A percentile compares a stretch with the other conserved stretches of the same genome.
These are phyloP conservation scores for Dentipellis fragilis DNA, from an alignment of 768 basidiomycete species.

Conservation along the genomic window DNA sequence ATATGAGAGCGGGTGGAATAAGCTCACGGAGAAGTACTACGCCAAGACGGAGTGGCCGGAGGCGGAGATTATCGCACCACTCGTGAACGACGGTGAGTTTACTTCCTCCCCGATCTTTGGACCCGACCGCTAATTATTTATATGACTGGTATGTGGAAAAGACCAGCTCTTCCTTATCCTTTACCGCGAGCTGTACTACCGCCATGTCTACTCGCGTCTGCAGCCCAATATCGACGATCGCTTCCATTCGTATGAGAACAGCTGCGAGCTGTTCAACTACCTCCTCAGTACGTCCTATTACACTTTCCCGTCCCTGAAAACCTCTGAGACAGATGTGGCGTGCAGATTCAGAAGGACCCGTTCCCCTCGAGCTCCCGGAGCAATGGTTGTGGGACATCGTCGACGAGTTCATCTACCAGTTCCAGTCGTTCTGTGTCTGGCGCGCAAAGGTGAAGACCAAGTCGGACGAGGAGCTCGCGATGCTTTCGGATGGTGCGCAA, in stretches of 20 bases:
- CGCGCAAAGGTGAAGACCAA: constrained; percentile 76
- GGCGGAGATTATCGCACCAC: constrained; percentile 87
- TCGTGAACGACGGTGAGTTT: constrained; percentile 81
- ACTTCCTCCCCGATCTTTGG: not conserved
- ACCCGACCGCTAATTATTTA: no score
- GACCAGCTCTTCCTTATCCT: constrained; percentile 94
- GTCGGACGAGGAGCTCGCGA: constrained; percentile 77
- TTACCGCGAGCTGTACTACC: constrained; percentile 92
- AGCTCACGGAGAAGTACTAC: constrained; percentile 94
- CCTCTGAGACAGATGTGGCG: not conserved
- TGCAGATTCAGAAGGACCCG: constrained; percentile 87
- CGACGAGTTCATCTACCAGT: constrained; percentile 97
- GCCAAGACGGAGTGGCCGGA: constrained; percentile 94
- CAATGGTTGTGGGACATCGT: constrained; percentile 99
- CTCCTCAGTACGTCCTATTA: constrained; percentile 64
- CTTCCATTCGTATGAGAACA: constrained; percentile 96
- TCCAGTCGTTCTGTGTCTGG: constrained; percentile 93
- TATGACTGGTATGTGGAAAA: constrained; percentile 17
- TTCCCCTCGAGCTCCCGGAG: constrained; percentile 86
- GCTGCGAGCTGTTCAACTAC: constrained; percentile 97
- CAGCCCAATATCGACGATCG: constrained; percentile 95
- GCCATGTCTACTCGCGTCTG: constrained; percentile 92
- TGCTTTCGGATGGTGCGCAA: constrained; percentile 74
- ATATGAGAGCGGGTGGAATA: constrained; percentile 97
- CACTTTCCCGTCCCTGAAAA: no score